Percentiles rank a stretch among this genome's conserved stretches.
phyloP scores from a whole-genome alignment of 768 basidiomycete species.

The Postia placenta region DNA sequence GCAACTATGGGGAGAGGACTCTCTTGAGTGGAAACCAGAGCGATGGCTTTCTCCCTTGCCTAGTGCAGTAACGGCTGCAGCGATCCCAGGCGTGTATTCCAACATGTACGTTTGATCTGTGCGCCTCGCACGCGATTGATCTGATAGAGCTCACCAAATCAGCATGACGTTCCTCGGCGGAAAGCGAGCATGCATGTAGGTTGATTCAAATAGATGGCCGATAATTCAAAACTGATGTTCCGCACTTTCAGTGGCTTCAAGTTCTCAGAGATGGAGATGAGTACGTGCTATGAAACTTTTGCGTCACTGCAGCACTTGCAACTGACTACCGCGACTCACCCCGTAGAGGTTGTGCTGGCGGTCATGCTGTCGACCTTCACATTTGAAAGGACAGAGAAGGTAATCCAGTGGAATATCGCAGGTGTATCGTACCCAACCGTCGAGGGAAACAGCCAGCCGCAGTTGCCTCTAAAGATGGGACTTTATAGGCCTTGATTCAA shows the following conservation, averaged over 20 bases:
- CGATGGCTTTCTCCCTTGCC: conserved; percentile 29
- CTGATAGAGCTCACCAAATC: background rate
- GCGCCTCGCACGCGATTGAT: no score
- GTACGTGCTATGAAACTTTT: background rate
- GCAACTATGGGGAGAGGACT: conserved; percentile 37
- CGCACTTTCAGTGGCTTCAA: background rate
- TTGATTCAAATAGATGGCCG: no score
- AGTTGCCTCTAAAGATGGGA: conserved; percentile 12
- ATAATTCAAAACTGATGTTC: background rate
- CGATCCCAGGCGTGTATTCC: conserved; percentile 6
- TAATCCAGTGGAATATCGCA: conserved; percentile 14
- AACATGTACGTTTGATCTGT: conserved; percentile 6
- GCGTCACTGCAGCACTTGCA: background rate
- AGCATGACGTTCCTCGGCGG: conserved; percentile 24
- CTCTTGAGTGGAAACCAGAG: conserved; percentile 35
- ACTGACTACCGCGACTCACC: no score
- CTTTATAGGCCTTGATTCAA: no score
- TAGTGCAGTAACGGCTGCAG: background rate
- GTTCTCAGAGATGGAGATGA: conserved; percentile 2
- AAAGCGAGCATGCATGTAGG: conserved; percentile 20
- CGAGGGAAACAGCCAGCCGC: conserved; percentile 7
- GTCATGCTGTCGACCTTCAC: conserved; percentile 11
- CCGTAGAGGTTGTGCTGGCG: conserved; percentile 11
- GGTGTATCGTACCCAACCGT: conserved; percentile 14
- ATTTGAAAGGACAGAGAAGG: conserved; percentile 12